These are phyloP conservation scores for Pseudotulostoma volvatum DNA, from an alignment of 495 filamentous ascomycete genomes.

Conservation along the genomic window DNA sequence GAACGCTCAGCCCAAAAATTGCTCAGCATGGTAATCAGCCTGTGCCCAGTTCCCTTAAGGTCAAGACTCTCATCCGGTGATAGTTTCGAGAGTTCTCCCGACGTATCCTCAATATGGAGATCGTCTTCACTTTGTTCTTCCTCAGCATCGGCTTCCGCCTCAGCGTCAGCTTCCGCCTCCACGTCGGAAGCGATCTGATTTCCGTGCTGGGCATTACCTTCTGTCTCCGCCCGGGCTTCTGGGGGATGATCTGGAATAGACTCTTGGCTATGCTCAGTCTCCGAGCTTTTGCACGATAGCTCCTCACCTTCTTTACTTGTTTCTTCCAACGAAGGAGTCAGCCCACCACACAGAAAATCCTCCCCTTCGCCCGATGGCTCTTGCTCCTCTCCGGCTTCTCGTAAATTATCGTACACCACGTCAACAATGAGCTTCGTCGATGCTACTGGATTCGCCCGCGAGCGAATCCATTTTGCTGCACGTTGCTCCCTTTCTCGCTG, in stretches of 20 bases:
- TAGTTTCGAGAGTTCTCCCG: slow-evolving; percentile 46
- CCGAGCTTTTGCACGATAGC: slow-evolving; percentile 9
- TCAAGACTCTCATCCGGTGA: slow-evolving; percentile 42
- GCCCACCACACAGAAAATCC: slow-evolving; percentile 17
- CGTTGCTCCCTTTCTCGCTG: slow-evolving; percentile 69
- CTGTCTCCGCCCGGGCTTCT: slow-evolving; percentile 31
- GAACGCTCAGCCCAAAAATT: slow-evolving; percentile 98
- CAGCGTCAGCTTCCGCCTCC: slow-evolving; percentile 42
- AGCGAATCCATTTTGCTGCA: slow-evolving; percentile 62
- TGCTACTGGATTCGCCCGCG: slow-evolving; percentile 71
- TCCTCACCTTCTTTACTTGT: slow-evolving; percentile 16
- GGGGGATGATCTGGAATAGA: slow-evolving; percentile 12
- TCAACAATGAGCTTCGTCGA: slow-evolving; percentile 94
- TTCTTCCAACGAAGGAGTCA: slow-evolving; percentile 15
- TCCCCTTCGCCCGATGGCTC: slow-evolving; percentile 55
- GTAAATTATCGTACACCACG: slow-evolving; percentile 70
- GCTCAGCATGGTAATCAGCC: slow-evolving; percentile 82
- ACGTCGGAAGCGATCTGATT: slow-evolving; percentile 46
- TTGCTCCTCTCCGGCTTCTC: slow-evolving; percentile 77
- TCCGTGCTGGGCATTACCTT: slow-evolving; percentile 29
- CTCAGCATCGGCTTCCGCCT: slow-evolving; percentile 47
- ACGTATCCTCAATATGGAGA: slow-evolving; percentile 46
- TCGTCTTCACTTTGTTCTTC: slow-evolving; percentile 53
- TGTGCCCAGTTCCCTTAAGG: slow-evolving; percentile 65
- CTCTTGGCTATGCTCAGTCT: slow-evolving; percentile 9